phyloP scores from a whole-genome alignment of 2,329 filamentous ascomycete species.

The Verticillium alfalfae region DNA sequence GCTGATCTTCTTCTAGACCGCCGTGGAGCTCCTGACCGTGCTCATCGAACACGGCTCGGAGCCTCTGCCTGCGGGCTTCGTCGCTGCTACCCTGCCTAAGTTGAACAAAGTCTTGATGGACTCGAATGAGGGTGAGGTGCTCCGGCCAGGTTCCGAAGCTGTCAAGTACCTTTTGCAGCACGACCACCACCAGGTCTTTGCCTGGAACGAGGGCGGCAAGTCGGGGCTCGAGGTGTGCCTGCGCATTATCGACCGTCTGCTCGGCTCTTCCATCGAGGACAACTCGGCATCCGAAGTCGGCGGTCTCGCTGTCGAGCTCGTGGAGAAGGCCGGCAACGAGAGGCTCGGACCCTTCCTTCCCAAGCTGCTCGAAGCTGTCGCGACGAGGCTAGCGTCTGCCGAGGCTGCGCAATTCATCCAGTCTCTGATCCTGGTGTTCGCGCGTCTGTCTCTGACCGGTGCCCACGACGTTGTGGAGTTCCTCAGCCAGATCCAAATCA shows the following conservation, averaged over 20 bases:
- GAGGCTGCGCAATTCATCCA: constrained; percentile 88
- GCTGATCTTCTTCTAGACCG: constrained; percentile 44
- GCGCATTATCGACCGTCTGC: constrained; percentile 84
- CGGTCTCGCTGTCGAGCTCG: constrained; percentile 85
- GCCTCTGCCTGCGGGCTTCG: constrained; percentile 81
- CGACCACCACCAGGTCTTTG: constrained; percentile 84
- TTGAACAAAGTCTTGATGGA: constrained; percentile 76
- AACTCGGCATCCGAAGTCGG: constrained; percentile 95
- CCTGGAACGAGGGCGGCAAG: constrained; percentile 77
- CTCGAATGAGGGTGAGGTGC: constrained; percentile 79
- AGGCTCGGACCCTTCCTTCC: constrained; percentile 84
- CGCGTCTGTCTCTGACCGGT: constrained; percentile 77
- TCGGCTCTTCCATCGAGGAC: constrained; percentile 81
- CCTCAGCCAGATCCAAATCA: constrained; percentile 76
- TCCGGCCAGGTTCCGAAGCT: constrained; percentile 79
- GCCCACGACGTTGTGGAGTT: constrained; percentile 90
- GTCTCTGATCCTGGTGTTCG: constrained; percentile 91
- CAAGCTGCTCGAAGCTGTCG: constrained; percentile 84
- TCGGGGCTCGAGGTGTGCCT: constrained; percentile 84
- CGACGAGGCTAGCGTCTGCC: constrained; percentile 75
- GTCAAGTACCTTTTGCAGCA: constrained; percentile 87
- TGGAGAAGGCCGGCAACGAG: constrained; percentile 91
- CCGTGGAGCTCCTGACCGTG: constrained; percentile 76
- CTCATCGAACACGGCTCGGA: constrained; percentile 78
- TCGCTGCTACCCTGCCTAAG: constrained; percentile 81